A percentile compares a stretch with the other conserved stretches of the same genome.
These are phyloP conservation scores for Adansonia gregorii DNA, from an alignment of 441 rosid species.

Conservation along the genomic window DNA sequence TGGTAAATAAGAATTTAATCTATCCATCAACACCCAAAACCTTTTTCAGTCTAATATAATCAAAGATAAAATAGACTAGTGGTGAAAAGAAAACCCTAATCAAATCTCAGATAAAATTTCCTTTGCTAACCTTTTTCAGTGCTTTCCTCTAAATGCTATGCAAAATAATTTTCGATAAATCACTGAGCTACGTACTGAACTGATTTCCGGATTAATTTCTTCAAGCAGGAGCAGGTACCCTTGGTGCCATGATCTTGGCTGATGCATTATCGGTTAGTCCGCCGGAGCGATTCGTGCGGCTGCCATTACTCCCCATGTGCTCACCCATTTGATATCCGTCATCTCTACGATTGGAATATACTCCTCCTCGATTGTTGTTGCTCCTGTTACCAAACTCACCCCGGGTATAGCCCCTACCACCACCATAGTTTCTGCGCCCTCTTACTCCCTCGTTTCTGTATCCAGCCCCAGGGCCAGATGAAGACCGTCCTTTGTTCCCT, in stretches of 20 bases:
- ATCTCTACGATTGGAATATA: slow-evolving; percentile 64
- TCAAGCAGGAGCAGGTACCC: slow-evolving; percentile 63
- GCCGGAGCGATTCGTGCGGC: slow-evolving; percentile 50
- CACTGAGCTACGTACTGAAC: slow-evolving; percentile 35
- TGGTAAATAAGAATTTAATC: slow-evolving; percentile 20
- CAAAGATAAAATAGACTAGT: neutral
- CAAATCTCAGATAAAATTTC: slow-evolving; percentile 11
- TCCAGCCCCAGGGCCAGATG: slow-evolving; percentile 58
- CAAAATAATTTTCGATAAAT: slow-evolving; percentile 25
- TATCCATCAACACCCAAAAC: slow-evolving; percentile 24
- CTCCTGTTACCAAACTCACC: slow-evolving; percentile 71
- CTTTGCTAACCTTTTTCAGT: neutral
- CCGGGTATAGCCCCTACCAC: slow-evolving; percentile 65
- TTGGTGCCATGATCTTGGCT: slow-evolving; percentile 44
- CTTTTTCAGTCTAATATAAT: neutral
- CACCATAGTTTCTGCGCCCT: slow-evolving; percentile 75
- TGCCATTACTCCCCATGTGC: slow-evolving; percentile 45
- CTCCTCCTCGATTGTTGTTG: slow-evolving; percentile 62
- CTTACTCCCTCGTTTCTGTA: slow-evolving; percentile 72
- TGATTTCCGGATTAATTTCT: slow-evolving; percentile 20
- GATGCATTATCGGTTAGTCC: slow-evolving; percentile 41
- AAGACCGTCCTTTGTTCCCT: slow-evolving; percentile 67
- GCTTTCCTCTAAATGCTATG: slow-evolving; percentile 31
- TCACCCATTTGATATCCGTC: slow-evolving; percentile 66
- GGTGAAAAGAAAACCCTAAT: slow-evolving; percentile 20